Evolutionary conservation across 108 stramenopile genomes (phyloP), one percentile per base, ranked within the genome.

Genomic region (Nannochloropsis gaditana): DNA sequence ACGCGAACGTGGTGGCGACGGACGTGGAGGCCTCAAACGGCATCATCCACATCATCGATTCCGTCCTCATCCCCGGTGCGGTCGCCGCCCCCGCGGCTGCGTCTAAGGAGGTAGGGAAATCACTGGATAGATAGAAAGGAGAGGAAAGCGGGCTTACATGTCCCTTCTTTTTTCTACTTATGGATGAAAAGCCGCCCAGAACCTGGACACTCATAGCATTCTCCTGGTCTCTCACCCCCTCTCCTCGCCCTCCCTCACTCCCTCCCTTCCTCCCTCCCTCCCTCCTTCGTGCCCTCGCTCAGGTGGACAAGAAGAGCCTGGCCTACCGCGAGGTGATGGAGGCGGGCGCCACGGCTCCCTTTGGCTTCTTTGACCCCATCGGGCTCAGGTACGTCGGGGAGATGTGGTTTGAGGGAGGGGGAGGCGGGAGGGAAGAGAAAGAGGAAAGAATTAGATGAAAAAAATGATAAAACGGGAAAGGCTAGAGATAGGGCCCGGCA

Each of bases 331-430:
- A 73, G 59, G 59, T 73, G 59, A 73, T 73, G 59, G 59, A 73
- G 59, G 59, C 87, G 43, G 87, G 87, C 21, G 47, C 81, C 31
- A 50, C 47, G 81, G 45, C 87, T 9, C 88, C 88, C 31, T 42
- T 88, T 44, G 21, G 45, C 41, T 82, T 50, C 88, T 89, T 89
- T 73, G 95, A 95, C 85, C 95, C 95, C 80, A 90, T 94, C n/a
- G 92, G 88, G 21, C 92, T 95, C 81, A n/a, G 84, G n/a, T 41
- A 44, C 19, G 10, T 21, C 4, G 21, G 31, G 44, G 83, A 8
- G 15, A 11, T 15, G 11, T 83, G 15, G 17, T n/a, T 44, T 11
- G 17, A 21, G 31, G 9, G 15, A 42, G 15, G 17, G 5, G 81
- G 21, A 19, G 17, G 81, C 41, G 31, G 17, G 17, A 42, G 17